These are phyloP conservation scores for Cucumis hystrix DNA, from an alignment of 306 rosid genomes.

Conservation along the genomic window DNA sequence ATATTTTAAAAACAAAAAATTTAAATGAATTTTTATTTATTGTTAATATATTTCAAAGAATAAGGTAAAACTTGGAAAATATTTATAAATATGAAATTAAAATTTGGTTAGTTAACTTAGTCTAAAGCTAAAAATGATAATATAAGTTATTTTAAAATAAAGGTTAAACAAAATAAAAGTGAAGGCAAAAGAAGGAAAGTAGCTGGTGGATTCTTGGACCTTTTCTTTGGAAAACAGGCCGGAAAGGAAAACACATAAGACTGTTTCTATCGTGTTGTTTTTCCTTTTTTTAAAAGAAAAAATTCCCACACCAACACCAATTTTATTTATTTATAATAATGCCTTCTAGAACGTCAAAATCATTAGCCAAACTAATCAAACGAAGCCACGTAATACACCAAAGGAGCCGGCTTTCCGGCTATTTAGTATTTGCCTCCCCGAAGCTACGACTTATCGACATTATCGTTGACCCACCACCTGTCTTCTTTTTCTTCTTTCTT, in stretches of 20 bases:
- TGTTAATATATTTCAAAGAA: too few relatives aligned
- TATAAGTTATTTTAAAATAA: too few relatives aligned
- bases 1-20: too few relatives aligned
- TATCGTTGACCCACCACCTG: neutral
- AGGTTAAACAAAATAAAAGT: too few relatives aligned
- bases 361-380: neutral
- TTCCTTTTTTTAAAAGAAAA: too few relatives aligned
- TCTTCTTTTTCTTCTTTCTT: neutral
- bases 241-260: neutral
- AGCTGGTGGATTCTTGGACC: neutral
- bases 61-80: too few relatives aligned
- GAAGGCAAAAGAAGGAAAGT: neutral
- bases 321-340: neutral
- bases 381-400: neutral
- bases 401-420: neutral
- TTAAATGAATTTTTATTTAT: too few relatives aligned
- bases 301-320: neutral
- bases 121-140: too few relatives aligned
- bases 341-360: neutral
- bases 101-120: too few relatives aligned
- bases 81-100: too few relatives aligned
- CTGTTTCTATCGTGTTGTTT: neutral
- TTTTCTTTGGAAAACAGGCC: neutral
- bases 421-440: neutral
- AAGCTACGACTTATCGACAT: neutral